phyloP scores from a whole-genome alignment of 495 filamentous ascomycete genomes.

The Penicillium antarcticum region DNA sequence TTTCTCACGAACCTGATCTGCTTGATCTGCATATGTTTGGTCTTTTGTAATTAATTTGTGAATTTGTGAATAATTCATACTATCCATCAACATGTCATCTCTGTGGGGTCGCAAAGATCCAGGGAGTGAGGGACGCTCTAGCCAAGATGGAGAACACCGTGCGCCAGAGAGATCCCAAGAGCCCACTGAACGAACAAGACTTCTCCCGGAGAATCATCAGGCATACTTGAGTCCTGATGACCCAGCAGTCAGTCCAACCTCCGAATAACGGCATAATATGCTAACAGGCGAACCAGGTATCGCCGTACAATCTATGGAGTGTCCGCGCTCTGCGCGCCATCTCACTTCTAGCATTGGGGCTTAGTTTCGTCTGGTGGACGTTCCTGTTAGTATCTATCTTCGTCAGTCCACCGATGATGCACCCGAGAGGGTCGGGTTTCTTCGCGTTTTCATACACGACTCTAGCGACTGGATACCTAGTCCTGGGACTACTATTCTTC shows the following conservation, averaged over 20 bases:
- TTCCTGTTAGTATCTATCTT: slow-evolving; percentile 82
- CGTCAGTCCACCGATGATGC: slow-evolving; percentile 79
- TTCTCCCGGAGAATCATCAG: slow-evolving; percentile 60
- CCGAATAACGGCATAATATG: not conserved
- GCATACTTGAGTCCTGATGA: slow-evolving; percentile 87
- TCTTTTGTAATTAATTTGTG: too few relatives aligned
- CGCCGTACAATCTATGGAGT: slow-evolving; percentile 92
- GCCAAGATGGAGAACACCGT: slow-evolving; percentile 20
- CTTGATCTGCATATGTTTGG: too few relatives aligned
- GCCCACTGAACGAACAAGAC: slow-evolving; percentile 69
- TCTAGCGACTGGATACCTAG: slow-evolving; percentile 66
- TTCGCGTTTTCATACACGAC: slow-evolving; percentile 79
- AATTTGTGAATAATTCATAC: too few relatives aligned
- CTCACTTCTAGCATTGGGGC: slow-evolving; percentile 65
- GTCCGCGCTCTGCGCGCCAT: slow-evolving; percentile 74
- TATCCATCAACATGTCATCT: slow-evolving; percentile 34
- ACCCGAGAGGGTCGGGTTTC: slow-evolving; percentile 86
- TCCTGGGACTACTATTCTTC: slow-evolving; percentile 83
- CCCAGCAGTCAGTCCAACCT: slow-evolving; percentile 64
- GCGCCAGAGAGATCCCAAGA: slow-evolving; percentile 14
- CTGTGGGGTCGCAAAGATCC: slow-evolving; percentile 48
- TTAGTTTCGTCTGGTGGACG: slow-evolving; percentile 89
- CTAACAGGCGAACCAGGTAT: slow-evolving; percentile 55
- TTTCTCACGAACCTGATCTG: not conserved
- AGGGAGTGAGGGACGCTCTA: slow-evolving; percentile 15